Base-by-base conservation (phyloP, 768 basidiomycete genomes). In the Macrolepiota albuminosa region DNA sequence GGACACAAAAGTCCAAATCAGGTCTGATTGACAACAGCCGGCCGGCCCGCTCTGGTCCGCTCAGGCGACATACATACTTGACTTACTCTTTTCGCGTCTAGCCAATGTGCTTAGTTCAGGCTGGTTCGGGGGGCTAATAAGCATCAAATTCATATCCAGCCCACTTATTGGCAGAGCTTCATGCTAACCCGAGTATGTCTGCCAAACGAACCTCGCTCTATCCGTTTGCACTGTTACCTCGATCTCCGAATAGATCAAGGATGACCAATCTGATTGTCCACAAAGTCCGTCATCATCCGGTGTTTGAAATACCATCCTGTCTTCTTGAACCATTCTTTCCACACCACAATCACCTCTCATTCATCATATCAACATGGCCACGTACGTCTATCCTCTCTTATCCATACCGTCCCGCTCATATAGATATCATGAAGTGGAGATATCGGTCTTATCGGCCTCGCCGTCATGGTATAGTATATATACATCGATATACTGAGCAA, bases 361-460 rank as follows among this genome's bases (percentile, higher is more conserved):
- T 34, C 43, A 40, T 33, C 40, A 67, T 71, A 67, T 76, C 70
- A 83, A 84, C 64, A 85, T 83, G 72, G 73, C 76, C 62, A 70
- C 70, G 73, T 72, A 64, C 45, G 69, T 70, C 29, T 51, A 37
- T 47, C 51, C 47, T 36, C 49, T 56, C 39, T 33, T 54, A 21
- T 57, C 45, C n/a, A 52, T 48, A 33, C 31, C 29, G 39, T 54
- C 54, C 48, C 31, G 54, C 66, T 63, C 51, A 61, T 58, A 59
- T 61, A 64, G 55, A 57, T 63, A 63, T 54, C 59, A 55, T 66
- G 46, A 70, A 96, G 94, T 71, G 94, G 93, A 78, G 95, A 98
- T 78, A 95, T 97, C 76, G 95, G 95, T 74, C 91, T 97, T 75
- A 97, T 97, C 79, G 95, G 95, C 81, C 82, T 98, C 71, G 95